Conservation (phyloP, 306 rosid genomes). For the Phaseolus lunatus region DNA sequence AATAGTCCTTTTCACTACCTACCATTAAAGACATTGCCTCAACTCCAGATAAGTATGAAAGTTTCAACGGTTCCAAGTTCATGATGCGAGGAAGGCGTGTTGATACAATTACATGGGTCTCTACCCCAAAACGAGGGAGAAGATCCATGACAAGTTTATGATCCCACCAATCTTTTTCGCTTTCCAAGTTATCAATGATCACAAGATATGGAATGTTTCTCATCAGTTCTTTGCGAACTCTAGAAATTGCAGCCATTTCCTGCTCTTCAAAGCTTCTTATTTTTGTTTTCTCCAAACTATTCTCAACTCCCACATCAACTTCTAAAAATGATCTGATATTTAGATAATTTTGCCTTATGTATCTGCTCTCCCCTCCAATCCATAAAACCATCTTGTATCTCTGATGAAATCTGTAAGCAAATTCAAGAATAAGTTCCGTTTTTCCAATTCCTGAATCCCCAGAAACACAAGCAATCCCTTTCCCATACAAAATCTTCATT, state of each 20-base stretch:
- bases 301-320: conserved; percentile 86
- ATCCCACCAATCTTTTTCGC: conserved; percentile 98
- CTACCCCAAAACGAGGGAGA: conserved; percentile 91
- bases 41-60: conserved; percentile 77
- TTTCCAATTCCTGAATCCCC: conserved; percentile 91
- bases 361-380: conserved; percentile 88
- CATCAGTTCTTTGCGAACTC: conserved; percentile 87
- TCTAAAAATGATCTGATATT: conserved; percentile 79
- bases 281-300: conserved; percentile 61
- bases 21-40: conserved; percentile 86
- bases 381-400: conserved; percentile 88
- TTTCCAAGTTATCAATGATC: conserved; percentile 83
- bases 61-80: conserved; percentile 88
- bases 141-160: conserved; percentile 89
- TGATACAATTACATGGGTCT: conserved; percentile 82
- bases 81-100: conserved; percentile 75
- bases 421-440: conserved; percentile 89
- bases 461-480: conserved; percentile 85
- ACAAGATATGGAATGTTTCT: conserved; percentile 84
- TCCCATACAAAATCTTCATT: conserved; percentile 71
- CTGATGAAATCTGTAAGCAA: conserved; percentile 88
- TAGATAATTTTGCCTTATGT: conserved; percentile 81
- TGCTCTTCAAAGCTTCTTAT: conserved; percentile 78
- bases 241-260: conserved; percentile 75
- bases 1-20: conserved; percentile 68